Evolutionary conservation across 2,329 filamentous ascomycete species (phyloP).

Genomic region (Colletotrichum euphorbiae): DNA sequence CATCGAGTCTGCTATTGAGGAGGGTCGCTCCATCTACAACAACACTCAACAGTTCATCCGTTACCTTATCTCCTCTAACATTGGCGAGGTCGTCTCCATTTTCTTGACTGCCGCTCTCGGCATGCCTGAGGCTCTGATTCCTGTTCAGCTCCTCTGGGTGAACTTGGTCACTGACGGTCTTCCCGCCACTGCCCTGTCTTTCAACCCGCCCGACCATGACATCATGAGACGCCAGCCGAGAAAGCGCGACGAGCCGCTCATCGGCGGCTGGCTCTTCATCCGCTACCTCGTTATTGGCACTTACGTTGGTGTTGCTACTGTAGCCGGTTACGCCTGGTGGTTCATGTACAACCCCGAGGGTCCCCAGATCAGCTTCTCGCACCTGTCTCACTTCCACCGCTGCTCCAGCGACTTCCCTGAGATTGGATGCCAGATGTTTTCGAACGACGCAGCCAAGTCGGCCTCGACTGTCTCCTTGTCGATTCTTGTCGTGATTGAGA

Average conservation of each 20-base stretch:
- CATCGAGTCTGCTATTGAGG: slow-evolving; percentile 94
- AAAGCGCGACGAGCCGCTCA: slow-evolving; percentile 91
- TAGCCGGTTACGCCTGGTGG: slow-evolving; percentile 99
- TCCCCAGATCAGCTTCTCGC: slow-evolving; percentile 90
- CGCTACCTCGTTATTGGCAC: slow-evolving; percentile 95
- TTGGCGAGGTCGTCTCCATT: slow-evolving; percentile 98
- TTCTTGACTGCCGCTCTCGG: slow-evolving; percentile 96
- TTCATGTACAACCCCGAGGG: slow-evolving; percentile 96
- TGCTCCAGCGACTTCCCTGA: slow-evolving; percentile 88
- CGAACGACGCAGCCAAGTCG: slow-evolving; percentile 84
- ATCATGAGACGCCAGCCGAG: slow-evolving; percentile 94
- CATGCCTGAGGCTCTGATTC: slow-evolving; percentile 97
- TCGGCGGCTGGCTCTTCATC: slow-evolving; percentile 97
- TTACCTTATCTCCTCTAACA: slow-evolving; percentile 98
- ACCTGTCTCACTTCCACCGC: slow-evolving; percentile 92
- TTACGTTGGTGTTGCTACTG: slow-evolving; percentile 94
- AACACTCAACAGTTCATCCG: slow-evolving; percentile 99
- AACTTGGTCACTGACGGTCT: slow-evolving; percentile 98
- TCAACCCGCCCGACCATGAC: slow-evolving; percentile 98
- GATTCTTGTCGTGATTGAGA: slow-evolving; percentile 95
- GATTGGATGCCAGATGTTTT: slow-evolving; percentile 93
- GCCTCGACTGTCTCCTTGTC: slow-evolving; percentile 94
- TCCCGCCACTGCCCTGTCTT: slow-evolving; percentile 93
- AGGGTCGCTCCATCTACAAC: slow-evolving; percentile 98
- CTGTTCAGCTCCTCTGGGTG: slow-evolving; percentile 98